Percentiles rank a stretch among this genome's conserved stretches.
phyloP scores from a whole-genome alignment of 2,329 filamentous ascomycete species.

The Cadophora sp. region DNA sequence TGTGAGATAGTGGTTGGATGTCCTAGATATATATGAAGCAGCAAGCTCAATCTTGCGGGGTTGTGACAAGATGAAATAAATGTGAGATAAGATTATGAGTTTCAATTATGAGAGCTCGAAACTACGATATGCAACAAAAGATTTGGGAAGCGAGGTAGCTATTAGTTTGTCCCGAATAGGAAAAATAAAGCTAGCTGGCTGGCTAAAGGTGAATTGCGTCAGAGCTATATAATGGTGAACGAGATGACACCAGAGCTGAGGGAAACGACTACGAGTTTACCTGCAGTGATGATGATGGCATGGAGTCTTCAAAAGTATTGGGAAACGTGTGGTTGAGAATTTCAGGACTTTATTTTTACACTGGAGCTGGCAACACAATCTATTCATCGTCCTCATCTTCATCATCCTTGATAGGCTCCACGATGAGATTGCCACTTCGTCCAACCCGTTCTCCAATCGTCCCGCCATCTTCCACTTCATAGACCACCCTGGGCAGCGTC shows the following conservation, averaged over 20 bases:
- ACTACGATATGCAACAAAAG: background rate
- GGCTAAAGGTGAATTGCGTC: no score
- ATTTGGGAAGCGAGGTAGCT: background rate
- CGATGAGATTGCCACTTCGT: constrained; percentile 84
- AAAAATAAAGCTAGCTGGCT: no score
- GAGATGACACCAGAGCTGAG: no score
- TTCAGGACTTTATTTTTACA: background rate
- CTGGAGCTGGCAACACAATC: background rate
- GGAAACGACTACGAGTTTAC: no score
- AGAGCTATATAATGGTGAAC: no score
- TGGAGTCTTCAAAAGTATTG: background rate
- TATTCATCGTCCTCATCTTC: constrained; percentile 39
- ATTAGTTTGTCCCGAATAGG: no score
- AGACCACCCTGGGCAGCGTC: constrained; percentile 83
- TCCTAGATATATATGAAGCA: background rate
- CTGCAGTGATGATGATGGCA: no score
- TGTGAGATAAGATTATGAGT: constrained; percentile 3
- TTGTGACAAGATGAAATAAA: background rate
- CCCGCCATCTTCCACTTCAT: constrained; percentile 69
- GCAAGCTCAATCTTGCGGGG: background rate
- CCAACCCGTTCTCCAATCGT: constrained; percentile 78
- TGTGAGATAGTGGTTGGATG: background rate
- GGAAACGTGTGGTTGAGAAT: background rate
- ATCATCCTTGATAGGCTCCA: constrained; percentile 68
- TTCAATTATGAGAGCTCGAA: background rate